A percentile compares a stretch with the other conserved stretches of the same genome.
Conservation (phyloP, 1,139 yeast genomes). For the Suhomyces chickasaworum region DNA sequence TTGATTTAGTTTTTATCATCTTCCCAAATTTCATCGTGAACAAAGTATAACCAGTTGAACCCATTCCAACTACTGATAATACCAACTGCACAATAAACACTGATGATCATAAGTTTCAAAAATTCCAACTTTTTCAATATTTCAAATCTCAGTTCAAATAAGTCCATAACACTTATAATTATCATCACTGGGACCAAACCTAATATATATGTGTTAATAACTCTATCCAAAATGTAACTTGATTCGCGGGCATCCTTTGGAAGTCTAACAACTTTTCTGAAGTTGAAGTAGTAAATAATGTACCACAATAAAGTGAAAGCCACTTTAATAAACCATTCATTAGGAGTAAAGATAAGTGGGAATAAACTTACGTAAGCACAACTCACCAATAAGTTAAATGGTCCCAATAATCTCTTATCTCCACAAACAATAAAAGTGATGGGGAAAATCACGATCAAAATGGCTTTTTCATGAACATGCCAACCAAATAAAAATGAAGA, state of each 20-base stretch:
- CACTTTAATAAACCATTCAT: slow-evolving; percentile 75
- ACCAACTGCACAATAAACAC: slow-evolving; percentile 87
- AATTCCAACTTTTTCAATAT: slow-evolving; percentile 63
- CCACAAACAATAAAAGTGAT: slow-evolving; percentile 73
- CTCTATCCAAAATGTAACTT: slow-evolving; percentile 66
- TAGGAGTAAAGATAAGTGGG: slow-evolving; percentile 81
- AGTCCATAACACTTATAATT: slow-evolving; percentile 54
- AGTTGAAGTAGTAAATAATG: slow-evolving; percentile 70
- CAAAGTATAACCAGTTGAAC: slow-evolving; percentile 82
- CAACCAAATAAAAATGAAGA: slow-evolving; percentile 94
- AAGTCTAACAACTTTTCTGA: slow-evolving; percentile 63
- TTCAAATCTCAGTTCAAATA: slow-evolving; percentile 54
- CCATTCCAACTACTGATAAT: slow-evolving; percentile 88
- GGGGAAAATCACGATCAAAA: slow-evolving; percentile 86
- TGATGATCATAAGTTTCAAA: slow-evolving; percentile 74
- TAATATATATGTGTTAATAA: slow-evolving; percentile 65
- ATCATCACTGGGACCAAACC: slow-evolving; percentile 69
- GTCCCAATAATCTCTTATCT: slow-evolving; percentile 70
- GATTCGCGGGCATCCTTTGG: slow-evolving; percentile 49
- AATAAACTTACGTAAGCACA: slow-evolving; percentile 88
- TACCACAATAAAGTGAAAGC: slow-evolving; percentile 87
- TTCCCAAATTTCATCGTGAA: slow-evolving; percentile 67
- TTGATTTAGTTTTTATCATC: slow-evolving; percentile 13
- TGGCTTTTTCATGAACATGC: slow-evolving; percentile 99
- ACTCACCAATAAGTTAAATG: slow-evolving; percentile 66